Conservation (phyloP, 2,329 filamentous ascomycete species). For the Diaporthe citriasiana region DNA sequence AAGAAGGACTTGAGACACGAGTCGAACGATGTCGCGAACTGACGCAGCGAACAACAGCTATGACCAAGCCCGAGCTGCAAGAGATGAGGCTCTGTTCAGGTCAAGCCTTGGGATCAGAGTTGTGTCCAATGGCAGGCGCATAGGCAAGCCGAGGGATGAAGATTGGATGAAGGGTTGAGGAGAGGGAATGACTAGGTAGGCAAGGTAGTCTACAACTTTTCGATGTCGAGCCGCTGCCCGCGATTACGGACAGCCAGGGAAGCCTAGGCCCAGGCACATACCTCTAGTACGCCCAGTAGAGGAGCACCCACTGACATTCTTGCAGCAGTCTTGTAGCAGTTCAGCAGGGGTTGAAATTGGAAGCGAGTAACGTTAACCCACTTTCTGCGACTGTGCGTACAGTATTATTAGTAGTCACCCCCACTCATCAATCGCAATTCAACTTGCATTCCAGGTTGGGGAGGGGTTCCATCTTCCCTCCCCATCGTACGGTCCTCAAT, state of each 20-base stretch:
- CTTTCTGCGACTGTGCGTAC: not conserved
- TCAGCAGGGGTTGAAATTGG: constrained; percentile 27
- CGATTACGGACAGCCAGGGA: not conserved
- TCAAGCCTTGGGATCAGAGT: not conserved
- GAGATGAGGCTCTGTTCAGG: constrained; percentile 4
- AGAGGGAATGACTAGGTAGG: not conserved
- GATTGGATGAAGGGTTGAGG: constrained; percentile 12
- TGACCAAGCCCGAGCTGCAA: constrained; percentile 22
- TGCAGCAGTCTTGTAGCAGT: constrained; percentile 17
- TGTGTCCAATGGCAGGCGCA: constrained; percentile 6
- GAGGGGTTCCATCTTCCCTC: not conserved
- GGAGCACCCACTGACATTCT: not conserved
- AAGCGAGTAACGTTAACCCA: constrained; percentile 18
- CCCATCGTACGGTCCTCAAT: constrained; percentile 3
- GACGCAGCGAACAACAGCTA: constrained; percentile 19
- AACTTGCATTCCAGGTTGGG: constrained; percentile 24
- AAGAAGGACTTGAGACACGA: constrained; percentile 39
- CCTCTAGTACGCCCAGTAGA: not conserved
- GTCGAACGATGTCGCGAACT: constrained; percentile 39
- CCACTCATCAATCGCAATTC: constrained; percentile 24
- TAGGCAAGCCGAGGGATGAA: not conserved
- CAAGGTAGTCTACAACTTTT: not conserved
- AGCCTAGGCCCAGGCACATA: not conserved
- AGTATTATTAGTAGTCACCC: not conserved
- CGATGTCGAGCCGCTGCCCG: not conserved